Base-by-base conservation (phyloP, 2,329 filamentous ascomycete species). In the Hymenotorrendiella dingleyae region DNA sequence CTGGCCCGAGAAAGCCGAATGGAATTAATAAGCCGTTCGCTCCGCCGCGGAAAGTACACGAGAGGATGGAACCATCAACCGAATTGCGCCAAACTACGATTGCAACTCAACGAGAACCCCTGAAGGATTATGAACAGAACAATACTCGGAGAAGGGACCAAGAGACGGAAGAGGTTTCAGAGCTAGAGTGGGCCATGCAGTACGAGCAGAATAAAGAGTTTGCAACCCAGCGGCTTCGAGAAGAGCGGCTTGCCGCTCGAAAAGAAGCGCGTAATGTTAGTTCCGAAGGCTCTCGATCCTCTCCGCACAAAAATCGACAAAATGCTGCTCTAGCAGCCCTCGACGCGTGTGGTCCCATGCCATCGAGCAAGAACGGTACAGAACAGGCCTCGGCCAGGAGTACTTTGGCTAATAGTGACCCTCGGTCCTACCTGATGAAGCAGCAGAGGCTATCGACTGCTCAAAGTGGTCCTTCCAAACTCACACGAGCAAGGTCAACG, bases 171-270 rank as follows among this genome's bases (percentile, higher is more conserved):
- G 4, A 37, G 6, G 47, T 53, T 24, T 14, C 40, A 8, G 54
- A 60, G 29, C 47, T 62, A 32, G 47, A 48, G n/a, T 59, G 54
- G 54, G 51, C 58, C 34, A 58, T 63, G 53, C 56, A 60, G 16
- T 63, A 54, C 34, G 60, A 63, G 32, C 42, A 53, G 16, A 52
- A 59, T 16, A 62, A 62, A 42, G 55, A 56, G 34, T 29, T 43
- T 26, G 56, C 54, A 12, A 62, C 48, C 28, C 56, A 50, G 20
- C 49, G 45, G n/a, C 54, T 50, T 19, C 54, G 58, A 4, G 45
- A 58, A 21, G 50, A 63, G 27, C 38, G 54, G 29, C 48, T 49
- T 20, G 35, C 36, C 20, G 38, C 42, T n/a, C 45, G 45, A 32
- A 36, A 32, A 24, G 45, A 49, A 27, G 24, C 36, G 22, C 22